phyloP scores from a whole-genome alignment of 495 filamentous ascomycete genomes.

The Alectoria sarmentosa region DNA sequence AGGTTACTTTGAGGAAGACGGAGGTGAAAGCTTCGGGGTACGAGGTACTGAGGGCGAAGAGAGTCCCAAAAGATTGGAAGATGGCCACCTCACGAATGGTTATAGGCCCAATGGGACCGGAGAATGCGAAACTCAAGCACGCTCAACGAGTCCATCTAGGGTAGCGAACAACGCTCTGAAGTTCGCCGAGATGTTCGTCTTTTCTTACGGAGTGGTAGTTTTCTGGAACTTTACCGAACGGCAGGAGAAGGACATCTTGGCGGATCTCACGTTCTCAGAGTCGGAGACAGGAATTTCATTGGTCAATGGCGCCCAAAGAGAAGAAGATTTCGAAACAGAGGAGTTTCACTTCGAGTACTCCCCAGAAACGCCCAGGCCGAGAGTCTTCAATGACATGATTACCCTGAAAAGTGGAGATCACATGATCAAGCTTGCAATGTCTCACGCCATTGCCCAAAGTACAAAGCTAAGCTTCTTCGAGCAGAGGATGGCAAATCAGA shows the following conservation, averaged over 20 bases:
- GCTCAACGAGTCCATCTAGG: conserved; percentile 36
- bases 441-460: conserved; percentile 94
- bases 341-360: conserved; percentile 98
- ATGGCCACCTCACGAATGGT: conserved; percentile 21
- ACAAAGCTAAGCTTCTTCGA: conserved; percentile 97
- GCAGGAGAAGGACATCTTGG: conserved; percentile 94
- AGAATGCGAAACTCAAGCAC: conserved; percentile 20
- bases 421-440: conserved; percentile 98
- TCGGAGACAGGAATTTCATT: conserved; percentile 50
- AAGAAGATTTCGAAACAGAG: conserved; percentile 93
- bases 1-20: conserved; percentile 63
- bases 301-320: conserved; percentile 61
- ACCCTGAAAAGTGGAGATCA: conserved; percentile 90
- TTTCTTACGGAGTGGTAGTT: conserved; percentile 94
- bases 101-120: conserved; percentile 15
- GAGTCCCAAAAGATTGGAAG: conserved; percentile 29
- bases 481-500: conserved; percentile 90
- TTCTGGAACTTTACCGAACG: conserved; percentile 97
- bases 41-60: conserved; percentile 28
- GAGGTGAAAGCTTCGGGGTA: conserved; percentile 37
- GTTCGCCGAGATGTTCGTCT: conserved; percentile 97
- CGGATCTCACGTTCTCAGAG: conserved; percentile 87
- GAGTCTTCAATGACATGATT: conserved; percentile 99
- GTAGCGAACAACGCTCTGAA: conserved; percentile 57
- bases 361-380: conserved; percentile 68